Percentiles rank a stretch among this genome's conserved stretches.
Evolutionary conservation across 768 basidiomycete species (phyloP).

Genomic region (Rubroboletus satanas): DNA sequence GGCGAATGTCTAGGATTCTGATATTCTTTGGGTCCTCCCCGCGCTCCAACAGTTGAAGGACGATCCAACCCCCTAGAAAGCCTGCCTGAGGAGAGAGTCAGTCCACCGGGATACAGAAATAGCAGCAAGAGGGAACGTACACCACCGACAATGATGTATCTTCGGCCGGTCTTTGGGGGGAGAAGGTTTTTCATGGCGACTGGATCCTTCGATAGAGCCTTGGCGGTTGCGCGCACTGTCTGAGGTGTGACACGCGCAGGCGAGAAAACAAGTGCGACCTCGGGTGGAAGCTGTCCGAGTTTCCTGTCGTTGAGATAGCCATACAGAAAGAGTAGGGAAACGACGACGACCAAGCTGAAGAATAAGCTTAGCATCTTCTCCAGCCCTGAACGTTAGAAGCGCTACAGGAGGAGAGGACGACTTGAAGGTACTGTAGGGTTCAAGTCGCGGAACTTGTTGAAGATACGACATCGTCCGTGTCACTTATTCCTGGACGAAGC

Average conservation of each 20-base stretch:
- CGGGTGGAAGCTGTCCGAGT: slow-evolving; percentile 46
- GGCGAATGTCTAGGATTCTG: slow-evolving; percentile 63
- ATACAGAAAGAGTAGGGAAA: slow-evolving; percentile 32
- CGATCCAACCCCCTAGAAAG: slow-evolving; percentile 77
- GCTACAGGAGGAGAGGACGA: not conserved
- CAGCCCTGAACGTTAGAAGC: not conserved
- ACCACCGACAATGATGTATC: slow-evolving; percentile 76
- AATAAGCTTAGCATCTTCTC: slow-evolving; percentile 19
- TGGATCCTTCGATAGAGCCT: slow-evolving; percentile 32
- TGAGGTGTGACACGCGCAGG: slow-evolving; percentile 48
- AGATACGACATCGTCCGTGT: no score
- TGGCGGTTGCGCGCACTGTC: slow-evolving; percentile 39
- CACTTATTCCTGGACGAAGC: no score
- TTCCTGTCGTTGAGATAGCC: slow-evolving; percentile 51
- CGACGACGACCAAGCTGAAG: slow-evolving; percentile 2
- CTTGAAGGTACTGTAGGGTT: not conserved
- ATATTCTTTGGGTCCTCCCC: slow-evolving; percentile 68
- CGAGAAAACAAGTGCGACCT: slow-evolving; percentile 43
- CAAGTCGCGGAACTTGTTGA: not conserved
- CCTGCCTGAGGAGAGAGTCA: slow-evolving; percentile 46
- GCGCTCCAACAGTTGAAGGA: slow-evolving; percentile 59
- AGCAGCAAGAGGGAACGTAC: slow-evolving; percentile 36
- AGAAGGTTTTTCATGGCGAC: slow-evolving; percentile 43
- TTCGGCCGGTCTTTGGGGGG: slow-evolving; percentile 65
- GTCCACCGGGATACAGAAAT: not conserved